A percentile compares a stretch with the other conserved stretches of the same genome.
Conservation (phyloP, 2,329 filamentous ascomycete genomes). For the Xylariomycetidae sp. region DNA sequence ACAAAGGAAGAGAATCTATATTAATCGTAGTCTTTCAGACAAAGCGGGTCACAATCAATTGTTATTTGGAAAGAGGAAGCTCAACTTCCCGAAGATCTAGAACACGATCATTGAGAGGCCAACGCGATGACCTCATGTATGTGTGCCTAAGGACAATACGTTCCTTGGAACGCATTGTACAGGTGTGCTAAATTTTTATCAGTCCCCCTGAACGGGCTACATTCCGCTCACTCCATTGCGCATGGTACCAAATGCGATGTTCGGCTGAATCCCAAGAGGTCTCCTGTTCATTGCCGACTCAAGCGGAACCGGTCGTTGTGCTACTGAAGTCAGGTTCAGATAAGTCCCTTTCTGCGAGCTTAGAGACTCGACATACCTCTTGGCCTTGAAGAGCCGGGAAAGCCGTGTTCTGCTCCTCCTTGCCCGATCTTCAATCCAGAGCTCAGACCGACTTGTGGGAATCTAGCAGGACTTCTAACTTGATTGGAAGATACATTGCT, state of each 20-base stretch:
- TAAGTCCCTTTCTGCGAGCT: not conserved
- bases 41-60: too few species aligned
- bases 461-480: conserved; percentile 11
- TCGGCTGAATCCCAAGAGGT: conserved; percentile 9
- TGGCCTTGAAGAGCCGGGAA: conserved; percentile 15
- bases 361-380: conserved; percentile 14
- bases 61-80: too few species aligned
- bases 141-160: too few species aligned
- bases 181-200: not conserved
- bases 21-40: too few species aligned
- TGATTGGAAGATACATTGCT: conserved; percentile 11
- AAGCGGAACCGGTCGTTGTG: conserved; percentile 15
- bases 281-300: conserved; percentile 14
- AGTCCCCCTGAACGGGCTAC: not conserved
- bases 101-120: too few species aligned
- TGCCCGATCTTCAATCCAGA: conserved; percentile 25
- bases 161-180: not conserved
- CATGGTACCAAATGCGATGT: conserved; percentile 10
- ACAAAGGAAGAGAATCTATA: too few species aligned
- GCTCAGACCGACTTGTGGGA: conserved; percentile 22
- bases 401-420: conserved; percentile 9
- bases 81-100: too few species aligned
- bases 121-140: too few species aligned
- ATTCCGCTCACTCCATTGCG: conserved; percentile 10
- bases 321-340: conserved; percentile 13